Base-by-base conservation (phyloP, 495 filamentous ascomycete genomes). In the Pseudomonodictys pantanalensis region DNA sequence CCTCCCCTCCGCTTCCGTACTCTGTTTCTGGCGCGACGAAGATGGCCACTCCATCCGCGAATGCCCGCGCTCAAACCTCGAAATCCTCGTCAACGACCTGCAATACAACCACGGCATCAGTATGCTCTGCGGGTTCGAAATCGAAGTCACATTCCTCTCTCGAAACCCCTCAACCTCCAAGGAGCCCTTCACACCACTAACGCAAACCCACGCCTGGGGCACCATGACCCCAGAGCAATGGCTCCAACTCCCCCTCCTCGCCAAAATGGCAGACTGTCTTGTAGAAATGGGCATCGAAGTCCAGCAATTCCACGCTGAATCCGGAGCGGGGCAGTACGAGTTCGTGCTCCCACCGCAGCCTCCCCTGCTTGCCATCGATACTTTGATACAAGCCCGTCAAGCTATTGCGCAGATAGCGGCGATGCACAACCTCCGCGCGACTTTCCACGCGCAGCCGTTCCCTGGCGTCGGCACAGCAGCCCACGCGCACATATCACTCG, bases 301-400 rank as follows among this genome's bases (percentile, higher is more conserved):
- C 17, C 78, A 88, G 47, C 84, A 90, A 68, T 86, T 90, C 69
- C 91, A 96, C 68, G 71, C 91, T 18, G 91, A 95, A 67, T 82
- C 79, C 51, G 81, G 85, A 0, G 77, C 80, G 0, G 89, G 89
- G 8, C 91, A 95, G 64, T 95, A 86, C 69, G 91, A 95, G 68
- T 87, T 95, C 60, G 77, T 91, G 15, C 82, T 92, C 0, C 79
- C 84, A 0, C 84, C 88, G 0, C 73, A 77, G 0, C 69, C 81
- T 0, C 87, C 91, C 0, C 70, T 93, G 2, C 70, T 77, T 3
- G 89, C 90, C 0, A 81, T 90, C 41, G 91, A 95, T 72, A 79
- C 79, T 0, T 78, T 95, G 4, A 71, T 91, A 10, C 83, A 87
- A 63, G 81, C 90, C 1, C 83, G 89, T 1, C 83, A 90, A 61